These are phyloP conservation scores for Elsinoe batatas DNA, from an alignment of 2,329 filamentous ascomycete species.

Conservation along the genomic window DNA sequence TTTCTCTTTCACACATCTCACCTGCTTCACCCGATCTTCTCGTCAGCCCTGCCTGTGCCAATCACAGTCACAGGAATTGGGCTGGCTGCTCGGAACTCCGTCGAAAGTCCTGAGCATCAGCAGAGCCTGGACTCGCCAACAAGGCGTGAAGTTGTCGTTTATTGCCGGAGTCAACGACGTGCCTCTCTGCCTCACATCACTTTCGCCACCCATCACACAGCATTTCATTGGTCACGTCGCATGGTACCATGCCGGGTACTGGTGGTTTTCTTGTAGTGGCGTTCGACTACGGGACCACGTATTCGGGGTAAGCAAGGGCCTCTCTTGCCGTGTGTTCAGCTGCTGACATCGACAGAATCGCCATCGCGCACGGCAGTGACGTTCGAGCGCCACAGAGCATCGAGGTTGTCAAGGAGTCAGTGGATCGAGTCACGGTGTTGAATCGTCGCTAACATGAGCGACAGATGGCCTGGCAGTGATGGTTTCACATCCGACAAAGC, in stretches of 20 bases:
- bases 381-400: conserved; percentile 59
- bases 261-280: conserved; percentile 46
- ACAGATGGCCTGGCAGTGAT: conserved; percentile 66
- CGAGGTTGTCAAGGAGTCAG: conserved; percentile 64
- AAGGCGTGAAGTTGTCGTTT: too few species aligned
- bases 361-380: conserved; percentile 58
- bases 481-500: conserved; percentile 85
- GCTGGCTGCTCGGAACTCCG: too few species aligned
- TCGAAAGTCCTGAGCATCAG: too few species aligned
- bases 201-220: not conserved
- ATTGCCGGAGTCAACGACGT: not conserved
- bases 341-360: conserved; percentile 42
- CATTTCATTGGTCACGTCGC: too few species aligned
- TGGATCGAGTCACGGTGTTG: not conserved
- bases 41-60: too few species aligned
- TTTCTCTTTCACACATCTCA: too few species aligned
- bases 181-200: not conserved
- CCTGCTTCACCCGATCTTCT: too few species aligned
- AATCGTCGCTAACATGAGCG: not conserved
- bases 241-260: not conserved
- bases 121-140: too few species aligned
- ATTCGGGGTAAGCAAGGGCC: conserved; percentile 32
- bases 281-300: conserved; percentile 78
- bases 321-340: too few species aligned
- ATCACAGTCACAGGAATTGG: too few species aligned